Conservation (phyloP, 2,329 filamentous ascomycete species). For the Ophiostoma ulmi region DNA sequence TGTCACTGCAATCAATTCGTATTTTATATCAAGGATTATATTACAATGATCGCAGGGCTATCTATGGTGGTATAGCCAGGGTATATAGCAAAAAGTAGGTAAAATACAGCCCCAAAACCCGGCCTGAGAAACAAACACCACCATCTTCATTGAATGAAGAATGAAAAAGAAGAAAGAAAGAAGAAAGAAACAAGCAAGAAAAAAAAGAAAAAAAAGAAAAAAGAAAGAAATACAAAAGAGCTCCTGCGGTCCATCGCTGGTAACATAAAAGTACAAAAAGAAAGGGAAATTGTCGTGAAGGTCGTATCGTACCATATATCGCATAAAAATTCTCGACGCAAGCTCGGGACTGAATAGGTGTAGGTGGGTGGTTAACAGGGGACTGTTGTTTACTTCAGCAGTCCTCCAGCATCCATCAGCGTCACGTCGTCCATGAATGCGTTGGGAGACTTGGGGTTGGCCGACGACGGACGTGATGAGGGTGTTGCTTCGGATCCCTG, state of each 20-base stretch:
- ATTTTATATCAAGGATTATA: neutral
- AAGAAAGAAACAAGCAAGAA: neutral
- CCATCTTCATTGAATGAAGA: neutral
- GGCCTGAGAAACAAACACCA: neutral
- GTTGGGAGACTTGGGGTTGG: conserved; percentile 13
- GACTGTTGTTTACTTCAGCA: conserved; percentile 15
- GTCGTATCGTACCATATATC: conserved; percentile 1
- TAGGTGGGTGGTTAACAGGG: neutral
- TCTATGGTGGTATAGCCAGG: conserved; percentile 20
- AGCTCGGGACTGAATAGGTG: neutral
- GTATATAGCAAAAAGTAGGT: conserved; percentile 18
- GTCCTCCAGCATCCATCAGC: conserved; percentile 26
- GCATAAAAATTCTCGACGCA: neutral
- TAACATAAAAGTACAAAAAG: neutral
- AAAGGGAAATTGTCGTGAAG: neutral
- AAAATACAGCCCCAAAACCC: conserved; percentile 10
- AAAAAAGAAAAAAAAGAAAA: conserved; percentile 4
- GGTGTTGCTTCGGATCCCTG: conserved; percentile 27
- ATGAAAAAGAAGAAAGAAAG: neutral
- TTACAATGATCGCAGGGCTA: conserved; percentile 4
- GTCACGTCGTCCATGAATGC: conserved; percentile 19
- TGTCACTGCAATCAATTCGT: neutral
- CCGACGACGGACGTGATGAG: neutral
- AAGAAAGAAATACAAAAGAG: neutral
- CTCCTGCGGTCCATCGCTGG: neutral